phyloP scores from a whole-genome alignment of 352 stramenopile species.

The Phytopythium ostracodes region DNA sequence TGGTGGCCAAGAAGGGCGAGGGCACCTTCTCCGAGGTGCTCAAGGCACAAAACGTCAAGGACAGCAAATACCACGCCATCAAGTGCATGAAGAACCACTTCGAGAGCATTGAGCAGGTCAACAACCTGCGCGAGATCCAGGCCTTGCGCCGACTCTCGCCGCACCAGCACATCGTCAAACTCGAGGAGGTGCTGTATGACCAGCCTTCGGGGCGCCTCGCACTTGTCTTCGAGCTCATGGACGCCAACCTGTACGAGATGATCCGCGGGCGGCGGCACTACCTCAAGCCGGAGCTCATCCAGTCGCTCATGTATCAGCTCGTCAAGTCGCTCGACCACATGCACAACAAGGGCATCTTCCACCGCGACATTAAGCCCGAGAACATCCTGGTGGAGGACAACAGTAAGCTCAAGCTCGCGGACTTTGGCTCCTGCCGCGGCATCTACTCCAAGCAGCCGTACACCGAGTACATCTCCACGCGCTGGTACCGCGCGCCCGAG shows the following conservation, averaged over 20 bases:
- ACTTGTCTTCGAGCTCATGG: slow-evolving; percentile 97
- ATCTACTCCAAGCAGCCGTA: slow-evolving; percentile 96
- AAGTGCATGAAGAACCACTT: slow-evolving; percentile 99
- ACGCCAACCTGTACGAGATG: slow-evolving; percentile 96
- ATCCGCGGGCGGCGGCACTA: slow-evolving; percentile 89
- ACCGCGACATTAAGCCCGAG: slow-evolving; percentile 96
- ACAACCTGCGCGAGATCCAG: slow-evolving; percentile 96
- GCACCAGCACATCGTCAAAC: slow-evolving; percentile 94
- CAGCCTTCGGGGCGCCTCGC: slow-evolving; percentile 89
- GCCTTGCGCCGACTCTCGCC: slow-evolving; percentile 90
- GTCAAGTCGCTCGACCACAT: slow-evolving; percentile 95
- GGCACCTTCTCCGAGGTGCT: slow-evolving; percentile 95
- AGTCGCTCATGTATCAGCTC: slow-evolving; percentile 91
- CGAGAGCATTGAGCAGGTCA: slow-evolving; percentile 95
- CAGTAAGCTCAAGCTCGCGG: slow-evolving; percentile 88
- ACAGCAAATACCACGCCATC: slow-evolving; percentile 95
- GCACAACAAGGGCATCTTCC: slow-evolving; percentile 97
- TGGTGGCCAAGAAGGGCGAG: slow-evolving; percentile 95
- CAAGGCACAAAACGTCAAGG: slow-evolving; percentile 92
- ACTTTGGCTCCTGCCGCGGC: slow-evolving; percentile 94
- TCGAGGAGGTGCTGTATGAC: slow-evolving; percentile 95
- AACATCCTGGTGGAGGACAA: slow-evolving; percentile 93
- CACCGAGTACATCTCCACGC: slow-evolving; percentile 96
- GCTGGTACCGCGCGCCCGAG: slow-evolving; percentile 95
- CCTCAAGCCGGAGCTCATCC: slow-evolving; percentile 79